Evolutionary conservation across 2,329 filamentous ascomycete species (phyloP).

Genomic region (Xylogone sp.): DNA sequence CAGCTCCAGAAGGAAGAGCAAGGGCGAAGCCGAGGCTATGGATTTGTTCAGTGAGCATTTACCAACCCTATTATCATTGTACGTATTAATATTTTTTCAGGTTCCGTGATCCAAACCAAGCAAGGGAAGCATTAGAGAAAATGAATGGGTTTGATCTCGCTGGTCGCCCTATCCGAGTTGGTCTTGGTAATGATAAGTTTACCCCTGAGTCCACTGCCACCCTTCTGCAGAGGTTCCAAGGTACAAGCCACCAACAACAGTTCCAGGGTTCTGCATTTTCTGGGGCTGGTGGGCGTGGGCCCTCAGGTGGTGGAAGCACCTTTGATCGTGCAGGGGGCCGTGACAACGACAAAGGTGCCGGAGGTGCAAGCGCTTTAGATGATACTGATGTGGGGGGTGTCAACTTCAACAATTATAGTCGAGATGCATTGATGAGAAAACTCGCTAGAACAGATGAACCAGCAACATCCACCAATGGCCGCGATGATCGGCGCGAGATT

Average conservation of each 20-base stretch:
- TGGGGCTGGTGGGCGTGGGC: constrained; percentile 81
- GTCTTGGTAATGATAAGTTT: constrained; percentile 99
- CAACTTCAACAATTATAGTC: constrained; percentile 99
- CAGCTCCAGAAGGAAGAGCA: constrained; percentile 95
- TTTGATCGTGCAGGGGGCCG: constrained; percentile 90
- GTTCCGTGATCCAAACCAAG: constrained; percentile 85
- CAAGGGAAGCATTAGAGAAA: constrained; percentile 92
- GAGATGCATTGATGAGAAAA: constrained; percentile 97
- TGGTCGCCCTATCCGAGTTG: constrained; percentile 94
- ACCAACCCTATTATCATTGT: not conserved
- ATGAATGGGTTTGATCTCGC: constrained; percentile 99
- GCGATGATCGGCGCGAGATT: constrained; percentile 62
- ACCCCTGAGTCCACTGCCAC: constrained; percentile 94
- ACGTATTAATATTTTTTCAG: constrained; percentile 46
- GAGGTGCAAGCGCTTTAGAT: constrained; percentile 90
- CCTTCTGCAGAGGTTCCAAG: constrained; percentile 86
- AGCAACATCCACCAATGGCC: constrained; percentile 51
- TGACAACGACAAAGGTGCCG: constrained; percentile 81
- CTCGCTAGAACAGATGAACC: constrained; percentile 92
- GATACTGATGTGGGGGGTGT: constrained; percentile 97
- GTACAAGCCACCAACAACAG: constrained; percentile 64
- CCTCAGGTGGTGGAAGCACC: constrained; percentile 63
- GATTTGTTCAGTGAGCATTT: constrained; percentile 91
- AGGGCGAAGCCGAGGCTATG: constrained; percentile 88
- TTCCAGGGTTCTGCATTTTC: constrained; percentile 92